Base-by-base conservation (phyloP, 2,329 filamentous ascomycete species). In the Arthrobotrys entomopaga region DNA sequence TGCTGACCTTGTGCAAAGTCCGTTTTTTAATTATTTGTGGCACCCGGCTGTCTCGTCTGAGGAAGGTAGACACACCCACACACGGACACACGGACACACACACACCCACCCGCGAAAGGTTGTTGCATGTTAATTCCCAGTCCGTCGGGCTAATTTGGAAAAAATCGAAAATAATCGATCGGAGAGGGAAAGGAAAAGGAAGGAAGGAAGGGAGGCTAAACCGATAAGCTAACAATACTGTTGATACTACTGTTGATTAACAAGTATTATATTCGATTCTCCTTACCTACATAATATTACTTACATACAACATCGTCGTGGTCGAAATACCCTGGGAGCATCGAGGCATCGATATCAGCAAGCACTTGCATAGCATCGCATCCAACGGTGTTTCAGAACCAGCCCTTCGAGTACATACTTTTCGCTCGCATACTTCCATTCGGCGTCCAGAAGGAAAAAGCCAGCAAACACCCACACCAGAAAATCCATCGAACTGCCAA, bases 1-100 rank as follows among this genome's bases (percentile, higher is more conserved):
- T 48, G 29, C 52, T 40, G 10, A 63, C 40, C 69, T 56, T 53
- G 49, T 22, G 46, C 40, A 29, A 19, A 56, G 22, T 43, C 50
- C 38, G 43, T 29, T 49, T 50, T 56, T 34, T 53, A 16, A 19
- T 57, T 63, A 48, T 59, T 63, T 66, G 69, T 73, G 69, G 26
- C 63, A 73, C 69, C 56, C 56, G 56, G 42, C 43, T 38, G 63
- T 63, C 61, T 66, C 69, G 63, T 66, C 69, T 66, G 69, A 50
- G 56, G 60, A 66, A 65, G 42, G 57, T 66, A 48, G 40, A 66
- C 66, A 34, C 8, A 48, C 15, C 5, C 16, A 22, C 20, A 46
- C 16, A 34, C 29, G n/a, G n/a, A 29, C 26, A 29, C 26, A 29
- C 26, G 7, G 3, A 29, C 40, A 43, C 40, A 43, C 40, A 43